Evolutionary conservation across 2,329 filamentous ascomycete species (phyloP), one percentile per base, ranked within the genome.

Genomic region (Hymenoscyphus fructigenus): DNA sequence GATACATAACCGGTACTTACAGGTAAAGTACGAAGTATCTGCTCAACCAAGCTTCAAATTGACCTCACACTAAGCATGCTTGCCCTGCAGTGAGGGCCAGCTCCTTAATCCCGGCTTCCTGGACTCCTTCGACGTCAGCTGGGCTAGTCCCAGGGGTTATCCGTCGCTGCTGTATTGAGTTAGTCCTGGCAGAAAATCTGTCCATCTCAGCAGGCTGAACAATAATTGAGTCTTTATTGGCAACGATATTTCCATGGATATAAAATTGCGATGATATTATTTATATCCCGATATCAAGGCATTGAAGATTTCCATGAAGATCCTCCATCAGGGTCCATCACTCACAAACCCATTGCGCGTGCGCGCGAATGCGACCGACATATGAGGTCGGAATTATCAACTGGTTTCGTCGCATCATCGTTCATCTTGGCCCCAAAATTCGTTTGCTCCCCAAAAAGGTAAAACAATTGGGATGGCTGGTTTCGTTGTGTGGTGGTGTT

Each of bases 51-150:
- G n/a, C 44, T 50, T 44, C 41, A 44, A 20, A 20, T 44, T 36
- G 34, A 9, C 26, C 20, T 50, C 44, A 50, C 20, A 20, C 44
- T 26, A 23, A 47, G 44, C 44, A 50, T 50, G 44, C 26, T 50
- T 50, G n/a, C 44, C 44, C 44, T 50, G 44, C 47, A 38, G 17
- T 38, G 44, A 14, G 20, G 47, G 29, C 36, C 36, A 58, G 55
- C 55, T 59, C 61, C 56, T 41, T 63, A 6, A 63, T 63, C 56
- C 61, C 61, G 53, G 61, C 56, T 29, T 38, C 57, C 32, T 38
- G 61, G 61, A 50, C n/a, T 36, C n/a, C 17, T 20, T 20, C 44
- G 50, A 20, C 56, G 29, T 55, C 41, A 53, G 38, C 44, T 23
- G n/a, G 44, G 7, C 34, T 36, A 36, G 34, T 36, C 34, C 34